These are phyloP conservation scores for Mariannaea sp. DNA, from an alignment of 2,329 filamentous ascomycete species.

Conservation along the genomic window DNA sequence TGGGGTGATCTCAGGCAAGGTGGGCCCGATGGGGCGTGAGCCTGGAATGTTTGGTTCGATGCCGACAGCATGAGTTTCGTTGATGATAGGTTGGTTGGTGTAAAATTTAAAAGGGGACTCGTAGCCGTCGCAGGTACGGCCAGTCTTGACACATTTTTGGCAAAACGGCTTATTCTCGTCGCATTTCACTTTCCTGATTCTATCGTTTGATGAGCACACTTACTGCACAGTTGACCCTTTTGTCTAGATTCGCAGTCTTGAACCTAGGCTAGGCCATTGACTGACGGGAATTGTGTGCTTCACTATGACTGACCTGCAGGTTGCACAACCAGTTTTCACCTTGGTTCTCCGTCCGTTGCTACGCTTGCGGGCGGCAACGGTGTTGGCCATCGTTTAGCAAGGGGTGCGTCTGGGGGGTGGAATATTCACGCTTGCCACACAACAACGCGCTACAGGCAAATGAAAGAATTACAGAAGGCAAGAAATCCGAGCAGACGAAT, in stretches of 20 bases:
- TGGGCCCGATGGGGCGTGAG: constrained; percentile 28
- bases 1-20: constrained; percentile 21
- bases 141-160: constrained; percentile 44
- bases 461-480: neutral
- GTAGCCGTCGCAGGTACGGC: constrained; percentile 50
- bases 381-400: constrained; percentile 32
- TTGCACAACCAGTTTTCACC: constrained; percentile 50
- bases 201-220: constrained; percentile 29
- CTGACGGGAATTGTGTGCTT: constrained; percentile 19
- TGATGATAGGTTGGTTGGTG: constrained; percentile 24
- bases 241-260: neutral
- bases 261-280: constrained; percentile 20
- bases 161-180: constrained; percentile 45
- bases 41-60: constrained; percentile 24
- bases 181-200: constrained; percentile 46
- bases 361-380: constrained; percentile 33
- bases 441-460: neutral
- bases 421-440: neutral
- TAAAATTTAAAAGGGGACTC: constrained; percentile 45
- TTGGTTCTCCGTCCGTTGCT: constrained; percentile 36
- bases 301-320: constrained; percentile 51
- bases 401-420: no score
- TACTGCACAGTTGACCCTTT: neutral
- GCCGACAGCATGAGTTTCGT: neutral
- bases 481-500: constrained; percentile 22